Evolutionary conservation across 1,284 basidiomycete genomes (phyloP).

Genomic region (Boletus sp.): DNA sequence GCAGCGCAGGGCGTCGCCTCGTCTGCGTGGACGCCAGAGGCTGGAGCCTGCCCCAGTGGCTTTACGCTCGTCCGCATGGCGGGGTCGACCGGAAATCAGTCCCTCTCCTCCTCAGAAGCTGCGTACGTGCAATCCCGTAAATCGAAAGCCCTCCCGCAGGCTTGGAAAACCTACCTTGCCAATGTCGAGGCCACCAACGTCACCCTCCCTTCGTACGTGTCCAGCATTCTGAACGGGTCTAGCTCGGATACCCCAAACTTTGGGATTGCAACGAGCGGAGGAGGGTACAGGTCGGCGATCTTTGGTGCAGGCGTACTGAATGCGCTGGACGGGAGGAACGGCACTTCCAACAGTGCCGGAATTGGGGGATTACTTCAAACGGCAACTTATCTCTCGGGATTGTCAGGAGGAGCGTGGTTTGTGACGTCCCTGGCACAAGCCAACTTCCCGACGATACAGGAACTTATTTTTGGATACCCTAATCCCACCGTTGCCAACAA

Average conservation of each 20-base stretch:
- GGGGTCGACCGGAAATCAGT: conserved; percentile 31
- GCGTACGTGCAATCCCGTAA: conserved; percentile 36
- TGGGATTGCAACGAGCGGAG: too few species aligned
- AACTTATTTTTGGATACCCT: conserved; percentile 42
- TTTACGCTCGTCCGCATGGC: conserved; percentile 16
- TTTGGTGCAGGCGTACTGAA: conserved; percentile 34
- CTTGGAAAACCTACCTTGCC: conserved; percentile 39
- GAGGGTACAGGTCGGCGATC: too few species aligned
- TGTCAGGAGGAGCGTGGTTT: conserved; percentile 48
- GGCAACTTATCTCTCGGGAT: conserved; percentile 46
- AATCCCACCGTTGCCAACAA: conserved; percentile 17
- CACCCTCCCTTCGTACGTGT: conserved; percentile 41
- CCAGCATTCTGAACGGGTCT: too few species aligned
- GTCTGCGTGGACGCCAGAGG: conserved; percentile 29
- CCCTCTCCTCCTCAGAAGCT: conserved; percentile 34
- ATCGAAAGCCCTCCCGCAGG: conserved; percentile 31
- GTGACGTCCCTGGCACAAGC: conserved; percentile 44
- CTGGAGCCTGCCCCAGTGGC: conserved; percentile 33
- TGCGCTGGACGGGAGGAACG: conserved; percentile 53
- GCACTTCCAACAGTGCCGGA: conserved; percentile 43
- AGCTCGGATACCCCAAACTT: too few species aligned
- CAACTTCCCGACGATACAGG: conserved; percentile 43
- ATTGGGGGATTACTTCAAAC: conserved; percentile 54
- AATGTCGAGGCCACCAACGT: conserved; percentile 37
- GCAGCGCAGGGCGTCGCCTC: conserved; percentile 30